A percentile compares a stretch with the other conserved stretches of the same genome.
Evolutionary conservation across 805 yeast genomes (phyloP).

Genomic region (Metschnikowia henanensis): DNA sequence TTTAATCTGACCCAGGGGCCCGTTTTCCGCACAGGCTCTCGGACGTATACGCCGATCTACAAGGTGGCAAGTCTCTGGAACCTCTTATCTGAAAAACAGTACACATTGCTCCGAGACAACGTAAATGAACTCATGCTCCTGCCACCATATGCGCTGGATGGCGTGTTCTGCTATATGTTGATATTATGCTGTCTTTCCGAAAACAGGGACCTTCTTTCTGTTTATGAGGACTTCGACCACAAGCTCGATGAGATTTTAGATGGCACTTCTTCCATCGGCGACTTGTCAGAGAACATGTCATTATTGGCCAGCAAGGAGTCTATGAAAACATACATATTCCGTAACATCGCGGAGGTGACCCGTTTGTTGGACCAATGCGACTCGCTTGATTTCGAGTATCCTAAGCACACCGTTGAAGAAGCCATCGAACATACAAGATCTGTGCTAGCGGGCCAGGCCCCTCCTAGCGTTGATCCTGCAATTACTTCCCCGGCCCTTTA

Average conservation of each 20-base stretch:
- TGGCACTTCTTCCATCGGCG: constrained; percentile 12
- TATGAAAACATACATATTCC: constrained; percentile 10
- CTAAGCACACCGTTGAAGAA: constrained; percentile 18
- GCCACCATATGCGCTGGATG: constrained; percentile 45
- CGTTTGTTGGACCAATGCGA: constrained; percentile 23
- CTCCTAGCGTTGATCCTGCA: too few relatives aligned
- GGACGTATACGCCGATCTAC: constrained; percentile 42
- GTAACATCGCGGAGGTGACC: constrained; percentile 7
- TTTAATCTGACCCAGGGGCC: constrained; percentile 28
- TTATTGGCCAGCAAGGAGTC: constrained; percentile 16
- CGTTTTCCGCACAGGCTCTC: constrained; percentile 40
- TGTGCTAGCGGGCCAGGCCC: background rate
- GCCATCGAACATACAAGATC: constrained; percentile 1
- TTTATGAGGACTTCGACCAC: constrained; percentile 4
- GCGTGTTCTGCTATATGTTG: constrained; percentile 37
- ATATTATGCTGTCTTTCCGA: constrained; percentile 31
- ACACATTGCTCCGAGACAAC: constrained; percentile 31
- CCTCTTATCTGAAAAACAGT: constrained; percentile 36
- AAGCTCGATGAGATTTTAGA: constrained; percentile 10
- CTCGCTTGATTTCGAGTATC: constrained; percentile 25
- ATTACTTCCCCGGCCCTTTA: too few relatives aligned
- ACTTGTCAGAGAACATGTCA: constrained; percentile 18
- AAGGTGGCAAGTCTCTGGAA: constrained; percentile 44
- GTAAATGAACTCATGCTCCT: constrained; percentile 38
- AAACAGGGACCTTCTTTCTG: constrained; percentile 19